A percentile compares a stretch with the other conserved stretches of the same genome.
phyloP scores from a whole-genome alignment of 164 flowering plant species.

The Piper betle region DNA sequence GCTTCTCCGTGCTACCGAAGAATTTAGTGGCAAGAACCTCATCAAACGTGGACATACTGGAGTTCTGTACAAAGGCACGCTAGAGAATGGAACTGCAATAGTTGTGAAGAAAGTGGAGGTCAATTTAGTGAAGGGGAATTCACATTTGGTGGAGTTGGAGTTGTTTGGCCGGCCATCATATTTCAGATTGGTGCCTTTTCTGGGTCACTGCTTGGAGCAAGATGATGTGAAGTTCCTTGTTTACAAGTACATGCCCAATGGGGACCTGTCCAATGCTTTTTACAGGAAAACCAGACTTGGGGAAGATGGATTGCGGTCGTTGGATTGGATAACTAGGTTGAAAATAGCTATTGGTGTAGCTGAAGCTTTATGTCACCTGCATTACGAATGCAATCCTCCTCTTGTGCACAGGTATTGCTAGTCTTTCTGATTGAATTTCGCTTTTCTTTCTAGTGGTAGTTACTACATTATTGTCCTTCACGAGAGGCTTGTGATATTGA shows the following conservation, averaged over 20 bases:
- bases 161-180: slow-evolving; percentile 59
- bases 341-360: slow-evolving; percentile 93
- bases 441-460: neutral
- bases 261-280: slow-evolving; percentile 72
- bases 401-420: slow-evolving; percentile 75
- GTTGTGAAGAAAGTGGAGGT: slow-evolving; percentile 62
- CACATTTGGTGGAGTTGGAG: slow-evolving; percentile 59
- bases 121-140: slow-evolving; percentile 35
- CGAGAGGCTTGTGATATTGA: too few species aligned
- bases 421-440: neutral
- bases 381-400: slow-evolving; percentile 83
- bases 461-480: neutral
- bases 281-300: slow-evolving; percentile 34
- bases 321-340: slow-evolving; percentile 95
- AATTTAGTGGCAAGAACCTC: slow-evolving; percentile 60
- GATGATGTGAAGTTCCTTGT: slow-evolving; percentile 75
- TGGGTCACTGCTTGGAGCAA: slow-evolving; percentile 81
- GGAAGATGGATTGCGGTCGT: slow-evolving; percentile 64
- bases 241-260: slow-evolving; percentile 81
- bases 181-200: slow-evolving; percentile 71
- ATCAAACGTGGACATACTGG: slow-evolving; percentile 92
- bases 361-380: slow-evolving; percentile 72
- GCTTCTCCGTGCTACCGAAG: slow-evolving; percentile 54
- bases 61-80: slow-evolving; percentile 54
- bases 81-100: slow-evolving; percentile 52